Evolutionary conservation across 106 monocot genomes (phyloP), one percentile per base, ranked within the genome.

Genomic region (Vanilla planifolia): DNA sequence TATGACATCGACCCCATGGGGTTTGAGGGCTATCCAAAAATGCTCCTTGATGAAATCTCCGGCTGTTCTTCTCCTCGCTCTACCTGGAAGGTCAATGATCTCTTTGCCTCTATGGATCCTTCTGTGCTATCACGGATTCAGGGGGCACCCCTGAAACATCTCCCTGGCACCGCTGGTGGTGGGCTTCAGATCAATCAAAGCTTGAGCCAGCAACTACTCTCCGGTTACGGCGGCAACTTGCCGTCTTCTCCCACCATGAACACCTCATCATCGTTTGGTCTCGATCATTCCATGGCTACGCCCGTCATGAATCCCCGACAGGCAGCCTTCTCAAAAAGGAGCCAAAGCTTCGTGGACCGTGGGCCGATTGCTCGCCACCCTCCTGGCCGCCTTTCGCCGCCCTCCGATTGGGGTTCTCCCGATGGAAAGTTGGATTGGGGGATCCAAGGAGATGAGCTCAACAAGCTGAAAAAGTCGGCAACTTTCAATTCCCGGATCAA

Each of bases 301-400:
- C 66, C 80, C 27, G 62, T 79, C 59, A 79, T 85, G 72, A 76
- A 78, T 16, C 67, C 76, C 3, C 64, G 76, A 43, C 48, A 79
- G 3, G 41, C 84, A 1, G 72, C 84, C 6, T 70, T 85, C 35
- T 75, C 76, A 0, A 85, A 80, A 59, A 68, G 85, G 9, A 85
- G 85, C 63, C 80, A 77, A 67, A 85, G 85, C 73, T 85, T 80
- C 70, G 26, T 55, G 36, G 85, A 85, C 66, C 79, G 77, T 2
- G 80, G 83, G 19, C 53, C 16, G 26, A 35, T 40, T 3, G 45
- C 26, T 0, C 56, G 66, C 14, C 73, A 73, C 25, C 43, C 64
- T 4, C 22, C 67, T 5, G 37, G 19, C 55, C 47, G 62, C 35
- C 17, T 30, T 6, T 50, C 50, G 3, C 50, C 24, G 26, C 1